Evolutionary conservation across 805 yeast genomes (phyloP).

Genomic region (Phaffomyces thermotolerans): DNA sequence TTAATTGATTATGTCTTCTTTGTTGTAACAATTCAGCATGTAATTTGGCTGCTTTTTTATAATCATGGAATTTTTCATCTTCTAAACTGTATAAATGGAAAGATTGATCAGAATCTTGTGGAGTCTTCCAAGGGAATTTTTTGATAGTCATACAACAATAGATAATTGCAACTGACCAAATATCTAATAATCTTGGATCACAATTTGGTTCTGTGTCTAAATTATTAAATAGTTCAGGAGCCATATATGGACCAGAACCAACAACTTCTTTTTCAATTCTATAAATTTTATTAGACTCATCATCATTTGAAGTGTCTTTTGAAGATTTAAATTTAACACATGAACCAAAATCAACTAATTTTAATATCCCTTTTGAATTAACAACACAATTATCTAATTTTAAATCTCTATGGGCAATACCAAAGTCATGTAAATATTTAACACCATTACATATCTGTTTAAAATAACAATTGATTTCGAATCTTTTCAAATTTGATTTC

Average conservation of each 20-base stretch:
- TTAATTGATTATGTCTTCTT: slow-evolving; percentile 39
- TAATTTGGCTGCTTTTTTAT: slow-evolving; percentile 60
- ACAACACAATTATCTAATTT: slow-evolving; percentile 80
- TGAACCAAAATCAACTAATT: slow-evolving; percentile 76
- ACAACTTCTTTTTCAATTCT: slow-evolving; percentile 35
- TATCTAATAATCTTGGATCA: slow-evolving; percentile 73
- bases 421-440: slow-evolving; percentile 64
- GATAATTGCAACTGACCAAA: slow-evolving; percentile 81
- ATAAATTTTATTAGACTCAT: slow-evolving; percentile 50
- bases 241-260: slow-evolving; percentile 82
- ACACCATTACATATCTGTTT: slow-evolving; percentile 72
- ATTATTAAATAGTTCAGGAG: slow-evolving; percentile 66
- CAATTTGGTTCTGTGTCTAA: slow-evolving; percentile 31
- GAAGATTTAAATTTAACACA: slow-evolving; percentile 77
- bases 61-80: slow-evolving; percentile 76
- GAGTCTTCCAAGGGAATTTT: slow-evolving; percentile 85
- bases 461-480: slow-evolving; percentile 75
- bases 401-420: slow-evolving; percentile 77
- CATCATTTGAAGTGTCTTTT: slow-evolving; percentile 22
- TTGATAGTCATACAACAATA: slow-evolving; percentile 83
- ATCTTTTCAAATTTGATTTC: slow-evolving; percentile 77
- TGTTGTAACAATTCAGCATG: slow-evolving; percentile 59
- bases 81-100: slow-evolving; percentile 55
- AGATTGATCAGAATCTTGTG: slow-evolving; percentile 61
- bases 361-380: slow-evolving; percentile 63